Conservation (phyloP, 352 stramenopile genomes). For the Pythium dissotocum region DNA sequence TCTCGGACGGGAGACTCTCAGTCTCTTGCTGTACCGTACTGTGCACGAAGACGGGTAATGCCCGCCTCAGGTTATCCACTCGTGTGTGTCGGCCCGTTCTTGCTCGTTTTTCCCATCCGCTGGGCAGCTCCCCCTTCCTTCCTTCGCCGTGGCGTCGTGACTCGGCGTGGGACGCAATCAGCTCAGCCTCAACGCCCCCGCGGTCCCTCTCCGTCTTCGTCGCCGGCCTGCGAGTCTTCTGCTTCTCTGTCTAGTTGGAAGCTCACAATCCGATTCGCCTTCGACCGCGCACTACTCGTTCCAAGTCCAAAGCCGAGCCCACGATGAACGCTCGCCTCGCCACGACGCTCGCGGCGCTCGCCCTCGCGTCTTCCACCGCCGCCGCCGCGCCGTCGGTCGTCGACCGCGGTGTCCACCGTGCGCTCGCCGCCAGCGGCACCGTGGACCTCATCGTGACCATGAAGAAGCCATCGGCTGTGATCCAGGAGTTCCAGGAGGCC, state of each 20-base stretch:
- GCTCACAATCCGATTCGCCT: not conserved
- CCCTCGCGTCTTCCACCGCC: not conserved
- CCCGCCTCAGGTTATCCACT: too few species aligned
- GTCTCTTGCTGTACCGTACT: too few species aligned
- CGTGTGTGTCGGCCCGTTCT: too few species aligned
- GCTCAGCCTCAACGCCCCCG: not conserved
- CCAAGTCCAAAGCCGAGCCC: not conserved
- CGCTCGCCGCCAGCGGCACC: slow-evolving; percentile 1
- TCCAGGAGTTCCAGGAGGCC: slow-evolving; percentile 21
- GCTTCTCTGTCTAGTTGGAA: too few species aligned
- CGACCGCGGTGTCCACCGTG: slow-evolving; percentile 20
- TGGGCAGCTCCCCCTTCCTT: not conserved
- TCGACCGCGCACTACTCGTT: not conserved
- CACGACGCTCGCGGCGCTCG: slow-evolving; percentile 10
- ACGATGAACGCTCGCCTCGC: slow-evolving; percentile 17
- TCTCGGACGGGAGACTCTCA: too few species aligned
- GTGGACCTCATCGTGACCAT: slow-evolving; percentile 19
- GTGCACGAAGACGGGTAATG: too few species aligned
- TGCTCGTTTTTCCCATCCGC: not conserved
- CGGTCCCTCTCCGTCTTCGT: too few species aligned
- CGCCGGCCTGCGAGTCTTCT: too few species aligned
- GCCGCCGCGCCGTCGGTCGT: slow-evolving; percentile 1
- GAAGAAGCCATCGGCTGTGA: not conserved
- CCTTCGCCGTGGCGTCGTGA: too few species aligned
- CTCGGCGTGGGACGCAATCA: too few species aligned